A percentile compares a stretch with the other conserved stretches of the same genome.
These are phyloP conservation scores for Neurospora tetraspora DNA, from an alignment of 495 filamentous ascomycete species.

Conservation along the genomic window DNA sequence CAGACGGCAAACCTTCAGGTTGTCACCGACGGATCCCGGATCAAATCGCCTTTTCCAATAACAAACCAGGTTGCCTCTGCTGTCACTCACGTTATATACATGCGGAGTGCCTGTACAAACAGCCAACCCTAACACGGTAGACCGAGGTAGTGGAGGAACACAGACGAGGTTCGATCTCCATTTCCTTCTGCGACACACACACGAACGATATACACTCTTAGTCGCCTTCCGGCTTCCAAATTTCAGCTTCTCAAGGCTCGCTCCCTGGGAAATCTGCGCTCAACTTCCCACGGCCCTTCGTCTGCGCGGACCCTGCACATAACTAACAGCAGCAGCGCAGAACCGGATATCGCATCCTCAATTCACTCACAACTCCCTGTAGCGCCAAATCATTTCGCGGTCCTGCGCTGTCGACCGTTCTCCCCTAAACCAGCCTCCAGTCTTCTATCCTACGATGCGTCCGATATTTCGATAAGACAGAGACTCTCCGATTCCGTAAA, in stretches of 20 bases:
- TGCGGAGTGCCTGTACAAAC: background rate
- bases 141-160: background rate
- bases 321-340: background rate
- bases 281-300: background rate
- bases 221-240: background rate
- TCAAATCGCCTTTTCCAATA: background rate
- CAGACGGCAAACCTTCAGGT: background rate
- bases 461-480: background rate
- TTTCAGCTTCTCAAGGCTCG: background rate
- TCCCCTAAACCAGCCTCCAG: background rate
- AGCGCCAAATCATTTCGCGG: background rate
- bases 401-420: background rate
- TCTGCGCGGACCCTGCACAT: background rate
- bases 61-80: background rate
- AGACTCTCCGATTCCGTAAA: background rate
- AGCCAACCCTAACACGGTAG: background rate
- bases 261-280: background rate
- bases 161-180: background rate
- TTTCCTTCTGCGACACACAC: background rate
- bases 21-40: background rate
- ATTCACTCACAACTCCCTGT: background rate
- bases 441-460: background rate
- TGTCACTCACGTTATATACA: background rate
- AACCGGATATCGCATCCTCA: background rate
- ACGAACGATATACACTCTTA: background rate